A percentile compares a stretch with the other conserved stretches of the same genome.
Conservation (phyloP, 2,329 filamentous ascomycete species). For the Coniochaeta pulveracea region DNA sequence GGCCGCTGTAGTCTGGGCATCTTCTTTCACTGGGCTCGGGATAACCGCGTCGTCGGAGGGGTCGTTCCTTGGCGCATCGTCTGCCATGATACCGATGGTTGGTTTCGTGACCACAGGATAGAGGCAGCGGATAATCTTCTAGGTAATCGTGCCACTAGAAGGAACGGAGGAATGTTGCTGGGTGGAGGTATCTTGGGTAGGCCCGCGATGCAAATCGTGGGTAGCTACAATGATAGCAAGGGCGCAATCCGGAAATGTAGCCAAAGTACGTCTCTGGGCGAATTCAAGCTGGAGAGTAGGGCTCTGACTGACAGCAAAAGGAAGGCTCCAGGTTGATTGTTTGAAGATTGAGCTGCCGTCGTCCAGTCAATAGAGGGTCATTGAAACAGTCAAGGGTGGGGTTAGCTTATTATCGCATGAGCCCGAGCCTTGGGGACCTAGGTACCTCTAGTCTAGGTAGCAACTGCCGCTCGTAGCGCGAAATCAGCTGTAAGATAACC, state of each 20-base stretch:
- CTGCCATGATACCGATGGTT: constrained; percentile 27
- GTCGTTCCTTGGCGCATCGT: constrained; percentile 30
- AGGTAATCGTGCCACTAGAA: not conserved
- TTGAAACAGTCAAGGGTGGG: not conserved
- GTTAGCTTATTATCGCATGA: too few species aligned
- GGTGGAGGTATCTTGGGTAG: not conserved
- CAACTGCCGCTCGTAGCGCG: too few species aligned
- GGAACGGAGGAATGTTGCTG: too few species aligned
- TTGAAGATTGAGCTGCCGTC: constrained; percentile 3
- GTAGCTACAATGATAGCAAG: not conserved
- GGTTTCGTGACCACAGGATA: not conserved
- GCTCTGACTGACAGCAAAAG: not conserved
- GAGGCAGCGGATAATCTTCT: not conserved
- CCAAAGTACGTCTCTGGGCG: not conserved
- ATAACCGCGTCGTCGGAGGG: constrained; percentile 21
- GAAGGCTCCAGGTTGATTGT: too few species aligned
- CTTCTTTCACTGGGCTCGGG: constrained; percentile 30
- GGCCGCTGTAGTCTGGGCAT: constrained; percentile 51
- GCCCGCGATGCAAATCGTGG: not conserved
- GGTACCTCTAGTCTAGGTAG: too few species aligned
- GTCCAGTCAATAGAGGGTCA: constrained; percentile 1
- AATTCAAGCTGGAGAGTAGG: not conserved
- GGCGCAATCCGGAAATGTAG: not conserved
- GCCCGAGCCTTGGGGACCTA: too few species aligned
- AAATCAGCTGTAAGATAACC: too few species aligned